Evolutionary conservation across 2,329 filamentous ascomycete species (phyloP), one percentile per base, ranked within the genome.

Genomic region (Microdochium paspali): DNA sequence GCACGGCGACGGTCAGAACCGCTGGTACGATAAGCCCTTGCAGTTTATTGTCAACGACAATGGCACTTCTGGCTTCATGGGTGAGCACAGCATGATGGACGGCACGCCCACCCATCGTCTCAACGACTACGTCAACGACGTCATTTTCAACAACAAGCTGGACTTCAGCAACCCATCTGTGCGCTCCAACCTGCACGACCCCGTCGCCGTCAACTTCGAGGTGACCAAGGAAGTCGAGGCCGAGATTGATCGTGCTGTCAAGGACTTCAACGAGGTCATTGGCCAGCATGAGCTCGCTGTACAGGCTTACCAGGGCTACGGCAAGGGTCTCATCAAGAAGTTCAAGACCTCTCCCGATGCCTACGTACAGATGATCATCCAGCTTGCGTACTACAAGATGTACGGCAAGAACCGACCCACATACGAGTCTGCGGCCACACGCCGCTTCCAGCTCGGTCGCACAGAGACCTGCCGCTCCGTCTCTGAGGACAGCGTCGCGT

Each of bases 71-170:
- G 93, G 93, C 51, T 98, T 98, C 77, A 91, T 90, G 77, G 93
- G 93, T 61, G 93, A 98, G 71, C 93, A 98, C 77, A 94, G 87
- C 59, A 97, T 98, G 93, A 98, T 98, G 94, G 93, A 98, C 64
- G 93, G 94, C 54, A 98, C 93, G 6, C 90, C 94, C 1, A 98
- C 94, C 2, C 93, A 97, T 70, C 85, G 94, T 42, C 78, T 98
- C 15, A 98, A 96, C 67, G 93, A 98, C 76, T 93, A 90, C 62
- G 79, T 94, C 63, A 94, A 91, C 72, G 82, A 87, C 63, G 79
- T 87, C 61, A 96, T 97, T 66, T 90, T 95, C 70, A 84, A 85
- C 71, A 91, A 95, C 72, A 94, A 93, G 66, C 82, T 98, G 50
- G 90, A 96, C 67, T 87, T 96, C 62, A 85, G 85, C 50, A 79